Base-by-base conservation (phyloP, 2,329 filamentous ascomycete genomes). In the Knufia petricola region DNA sequence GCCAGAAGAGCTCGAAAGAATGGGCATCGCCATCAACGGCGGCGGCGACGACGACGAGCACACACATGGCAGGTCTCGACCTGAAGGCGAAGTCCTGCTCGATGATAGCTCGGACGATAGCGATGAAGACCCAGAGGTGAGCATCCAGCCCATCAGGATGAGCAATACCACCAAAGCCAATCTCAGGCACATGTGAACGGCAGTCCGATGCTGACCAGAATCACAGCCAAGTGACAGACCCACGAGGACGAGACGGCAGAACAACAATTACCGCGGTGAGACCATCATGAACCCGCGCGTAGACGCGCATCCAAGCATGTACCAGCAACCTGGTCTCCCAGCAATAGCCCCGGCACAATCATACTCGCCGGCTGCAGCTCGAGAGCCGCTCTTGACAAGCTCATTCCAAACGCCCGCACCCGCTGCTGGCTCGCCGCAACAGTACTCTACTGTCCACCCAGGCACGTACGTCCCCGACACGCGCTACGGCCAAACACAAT, bases 1-100 rank as follows among this genome's bases (percentile, higher is more conserved):
- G 57, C 81, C 85, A 41, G 81, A 86, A 63, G 83, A 89, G 63
- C 87, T 84, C 8, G 85, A 89, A 12, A 54, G 49, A 38, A 32
- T 58, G 32, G 50, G 53, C 31, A 48, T 76, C 69, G 55, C 70
- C 71, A 3, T 69, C 64, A 4, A 43, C 21, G 52, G 49, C 30
- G 48, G 49, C 26, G 41, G 42, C 6, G 52, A 50, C 13, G 52
- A 54, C 13, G 44, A 30, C 15, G 32, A 26, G 19, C 24, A 39
- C 23, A 4, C 21, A 15, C 19, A 28, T n/a, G 19, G 32, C n/a
- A 32, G 44, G 30, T 15, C 24, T 13, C 50, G 52, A 36, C 51
- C 52, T 15, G 53, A 57, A 15, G 55, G 56, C 21, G 55, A 59
- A 50, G 56, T 48, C 15, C 45, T 57, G 24, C 49, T 59, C n/a